These are phyloP conservation scores for Rhizopogon salebrosus DNA, from an alignment of 768 basidiomycete species.

Conservation along the genomic window DNA sequence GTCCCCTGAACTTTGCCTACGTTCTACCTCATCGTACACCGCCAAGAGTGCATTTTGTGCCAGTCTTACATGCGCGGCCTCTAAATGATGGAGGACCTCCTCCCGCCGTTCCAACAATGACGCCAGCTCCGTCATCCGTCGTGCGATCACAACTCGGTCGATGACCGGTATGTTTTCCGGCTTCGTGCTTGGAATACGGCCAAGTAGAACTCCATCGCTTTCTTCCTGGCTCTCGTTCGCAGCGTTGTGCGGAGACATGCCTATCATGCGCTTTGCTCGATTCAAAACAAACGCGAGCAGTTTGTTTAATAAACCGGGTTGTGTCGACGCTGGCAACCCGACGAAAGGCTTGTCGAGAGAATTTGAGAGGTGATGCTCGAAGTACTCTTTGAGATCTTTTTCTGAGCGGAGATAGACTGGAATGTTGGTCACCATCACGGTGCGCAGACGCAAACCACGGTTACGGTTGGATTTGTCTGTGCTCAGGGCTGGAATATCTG, in stretches of 20 bases:
- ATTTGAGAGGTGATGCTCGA: conserved; percentile 72
- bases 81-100: conserved; percentile 65
- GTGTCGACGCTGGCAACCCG: conserved; percentile 53
- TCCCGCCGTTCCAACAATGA: conserved; percentile 68
- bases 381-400: conserved; percentile 74
- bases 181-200: conserved; percentile 1
- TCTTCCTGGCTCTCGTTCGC: neutral
- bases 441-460: conserved; percentile 63
- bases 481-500: conserved; percentile 34
- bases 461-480: conserved; percentile 22
- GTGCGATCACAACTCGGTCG: conserved; percentile 70
- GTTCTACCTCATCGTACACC: conserved; percentile 25
- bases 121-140: conserved; percentile 78
- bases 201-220: neutral
- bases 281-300: conserved; percentile 57
- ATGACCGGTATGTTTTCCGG: conserved; percentile 42
- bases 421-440: conserved; percentile 80
- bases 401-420: conserved; percentile 69
- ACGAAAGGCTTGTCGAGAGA: conserved; percentile 57
- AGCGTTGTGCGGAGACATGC: neutral
- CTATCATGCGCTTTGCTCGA: conserved; percentile 41
- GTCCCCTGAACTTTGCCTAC: neutral
- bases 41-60: conserved; percentile 54
- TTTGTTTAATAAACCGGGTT: conserved; percentile 65
- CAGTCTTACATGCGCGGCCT: conserved; percentile 75